These are phyloP conservation scores for Diddensiella santjacobensis DNA, from an alignment of 805 yeast species.

Conservation along the genomic window DNA sequence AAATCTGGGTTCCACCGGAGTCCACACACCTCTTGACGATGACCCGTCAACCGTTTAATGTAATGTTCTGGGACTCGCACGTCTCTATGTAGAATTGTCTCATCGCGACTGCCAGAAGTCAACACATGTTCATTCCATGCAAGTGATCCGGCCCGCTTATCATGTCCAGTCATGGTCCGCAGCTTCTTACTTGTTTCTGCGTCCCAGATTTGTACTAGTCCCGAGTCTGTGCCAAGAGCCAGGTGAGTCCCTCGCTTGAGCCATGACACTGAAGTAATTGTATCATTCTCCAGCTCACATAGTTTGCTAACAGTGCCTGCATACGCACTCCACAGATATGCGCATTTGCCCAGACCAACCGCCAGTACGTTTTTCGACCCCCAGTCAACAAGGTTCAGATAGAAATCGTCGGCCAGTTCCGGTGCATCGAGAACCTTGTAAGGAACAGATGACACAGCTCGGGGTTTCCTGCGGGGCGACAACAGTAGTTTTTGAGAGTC, in stretches of 20 bases:
- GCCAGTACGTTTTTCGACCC: slow-evolving; percentile 84
- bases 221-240: slow-evolving; percentile 86
- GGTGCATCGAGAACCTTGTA: slow-evolving; percentile 95
- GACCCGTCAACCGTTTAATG: slow-evolving; percentile 65
- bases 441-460: slow-evolving; percentile 82
- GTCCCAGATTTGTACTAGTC: slow-evolving; percentile 93
- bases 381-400: slow-evolving; percentile 92
- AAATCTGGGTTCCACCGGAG: slow-evolving; percentile 89
- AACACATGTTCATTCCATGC: slow-evolving; percentile 93
- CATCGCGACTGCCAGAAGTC: slow-evolving; percentile 83
- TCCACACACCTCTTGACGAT: slow-evolving; percentile 95
- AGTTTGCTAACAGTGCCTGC: slow-evolving; percentile 79
- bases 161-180: slow-evolving; percentile 90
- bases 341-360: slow-evolving; percentile 84
- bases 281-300: slow-evolving; percentile 66
- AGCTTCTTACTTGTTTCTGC: slow-evolving; percentile 73
- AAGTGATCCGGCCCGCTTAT: slow-evolving; percentile 75
- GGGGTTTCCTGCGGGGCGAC: slow-evolving; percentile 74
- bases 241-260: slow-evolving; percentile 90
- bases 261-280: slow-evolving; percentile 85
- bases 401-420: slow-evolving; percentile 88
- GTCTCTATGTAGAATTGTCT: slow-evolving; percentile 82
- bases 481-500: slow-evolving; percentile 77
- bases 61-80: slow-evolving; percentile 83
- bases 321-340: slow-evolving; percentile 86